Base-by-base conservation (phyloP, 306 rosid genomes). In the Corylus americana region DNA sequence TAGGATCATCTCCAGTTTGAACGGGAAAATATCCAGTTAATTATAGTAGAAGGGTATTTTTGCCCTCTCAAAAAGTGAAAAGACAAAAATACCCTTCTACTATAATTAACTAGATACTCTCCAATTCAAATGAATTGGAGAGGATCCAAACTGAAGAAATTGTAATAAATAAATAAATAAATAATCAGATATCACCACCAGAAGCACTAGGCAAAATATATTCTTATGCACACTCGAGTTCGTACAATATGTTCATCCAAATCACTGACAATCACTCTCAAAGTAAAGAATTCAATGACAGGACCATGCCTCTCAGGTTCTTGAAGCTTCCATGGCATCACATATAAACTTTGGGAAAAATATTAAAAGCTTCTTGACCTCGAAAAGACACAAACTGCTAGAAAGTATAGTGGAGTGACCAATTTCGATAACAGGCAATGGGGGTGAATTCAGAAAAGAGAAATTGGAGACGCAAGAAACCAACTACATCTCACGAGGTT, bases 401-500 rank as follows among this genome's bases (percentile, higher is more conserved):
- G 29, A 55, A 54, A n/a, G 69, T 45, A 74, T 42, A 83, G 55
- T 77, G 4, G 72, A 39, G 25, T 4, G 22, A 39, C 72, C 27
- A 66, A 11, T 16, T 69, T 50, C 74, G 73, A 84, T 74, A 74
- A 69, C 74, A 27, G 16, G 54, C 71, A 45, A 27, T 42, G 44
- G 5, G 4, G 31, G 53, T 71, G 61, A 75, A 59, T 51, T 66
- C 42, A 76, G 25, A 75, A 49, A 29, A 47, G 54, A 17, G 47
- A 62, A 72, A 77, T 77, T 54, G 77, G 73, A 70, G 55, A 55
- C 17, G 64, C 12, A 73, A 79, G 58, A 81, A 27, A 22, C 71
- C 29, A 67, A 70, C 71, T 25, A 80, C 74, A 81, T 83, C 81
- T 92, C 87, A 91, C 29, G 91, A 87, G 73, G 90, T 86, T 75